Percentiles rank a stretch among this genome's conserved stretches.
These are phyloP conservation scores for Cryptosporidium sp. DNA, from an alignment of 169 alveolate species.

Conservation along the genomic window DNA sequence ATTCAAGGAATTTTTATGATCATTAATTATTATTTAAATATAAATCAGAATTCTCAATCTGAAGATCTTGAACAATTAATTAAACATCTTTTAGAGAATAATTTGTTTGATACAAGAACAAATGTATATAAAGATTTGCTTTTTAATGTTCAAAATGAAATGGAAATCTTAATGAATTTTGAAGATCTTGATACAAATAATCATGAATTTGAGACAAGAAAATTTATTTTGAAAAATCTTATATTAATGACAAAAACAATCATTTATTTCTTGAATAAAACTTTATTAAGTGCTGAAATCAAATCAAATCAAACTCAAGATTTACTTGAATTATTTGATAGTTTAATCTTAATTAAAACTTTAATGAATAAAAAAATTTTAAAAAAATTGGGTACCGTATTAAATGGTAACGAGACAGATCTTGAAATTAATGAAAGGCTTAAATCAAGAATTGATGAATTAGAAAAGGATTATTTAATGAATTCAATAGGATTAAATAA, in stretches of 20 bases:
- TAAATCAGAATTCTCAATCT: background rate
- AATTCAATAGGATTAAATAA: background rate
- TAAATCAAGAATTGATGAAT: slow-evolving; percentile 20
- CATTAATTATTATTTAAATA: slow-evolving; percentile 1
- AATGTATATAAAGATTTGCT: slow-evolving; percentile 2
- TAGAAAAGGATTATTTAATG: slow-evolving; percentile 15
- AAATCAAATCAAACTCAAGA: background rate
- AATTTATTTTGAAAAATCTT: background rate
- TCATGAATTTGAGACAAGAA: background rate
- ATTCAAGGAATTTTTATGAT: slow-evolving; percentile 17
- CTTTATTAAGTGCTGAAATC: background rate
- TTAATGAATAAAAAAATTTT: background rate
- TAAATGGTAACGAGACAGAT: background rate
- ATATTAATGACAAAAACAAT: slow-evolving; percentile 15
- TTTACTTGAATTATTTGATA: slow-evolving; percentile 6
- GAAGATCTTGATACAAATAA: background rate
- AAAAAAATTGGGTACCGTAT: background rate
- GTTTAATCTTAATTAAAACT: slow-evolving; percentile 20
- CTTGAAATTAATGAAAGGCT: background rate
- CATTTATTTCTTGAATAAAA: slow-evolving; percentile 17
- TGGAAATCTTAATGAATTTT: slow-evolving; percentile 11
- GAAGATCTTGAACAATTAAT: slow-evolving; percentile 14
- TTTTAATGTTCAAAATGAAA: background rate
- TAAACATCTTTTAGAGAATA: background rate
- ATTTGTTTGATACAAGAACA: background rate